Conservation (phyloP, 495 filamentous ascomycete species). For the Xylaria telfairii region DNA sequence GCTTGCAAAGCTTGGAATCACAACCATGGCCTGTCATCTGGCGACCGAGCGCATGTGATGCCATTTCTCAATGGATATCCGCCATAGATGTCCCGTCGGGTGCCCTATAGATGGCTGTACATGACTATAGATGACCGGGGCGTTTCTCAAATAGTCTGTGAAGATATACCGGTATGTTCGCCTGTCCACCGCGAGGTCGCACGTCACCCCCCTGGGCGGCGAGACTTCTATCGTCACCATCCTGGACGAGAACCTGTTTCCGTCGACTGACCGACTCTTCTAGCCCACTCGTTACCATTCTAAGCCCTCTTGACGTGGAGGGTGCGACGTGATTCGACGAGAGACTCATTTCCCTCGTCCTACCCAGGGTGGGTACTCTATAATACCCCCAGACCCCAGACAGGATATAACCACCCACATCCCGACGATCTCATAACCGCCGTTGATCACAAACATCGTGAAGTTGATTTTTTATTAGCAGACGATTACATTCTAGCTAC, state of each 20-base stretch:
- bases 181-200: conserved; percentile 2
- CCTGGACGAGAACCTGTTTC: conserved; percentile 13
- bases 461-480: neutral
- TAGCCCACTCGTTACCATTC: conserved; percentile 5
- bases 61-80: neutral
- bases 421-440: neutral
- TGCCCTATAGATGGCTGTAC: neutral
- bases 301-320: neutral
- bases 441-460: neutral
- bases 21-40: conserved; percentile 6
- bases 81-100: neutral
- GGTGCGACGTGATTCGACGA: conserved; percentile 10
- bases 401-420: conserved; percentile 1
- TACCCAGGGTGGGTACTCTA: conserved; percentile 10
- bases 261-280: neutral
- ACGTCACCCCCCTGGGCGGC: neutral
- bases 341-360: neutral
- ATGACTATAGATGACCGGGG: too few species aligned
- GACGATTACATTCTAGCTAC: neutral
- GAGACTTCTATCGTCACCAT: conserved; percentile 10
- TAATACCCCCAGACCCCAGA: neutral
- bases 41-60: conserved; percentile 16
- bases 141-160: conserved; percentile 6
- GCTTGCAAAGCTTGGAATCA: conserved; percentile 7
- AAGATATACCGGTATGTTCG: neutral